A percentile compares a stretch with the other conserved stretches of the same genome.
These are phyloP conservation scores for Amanita rubescens DNA, from an alignment of 768 basidiomycete genomes.

Conservation along the genomic window DNA sequence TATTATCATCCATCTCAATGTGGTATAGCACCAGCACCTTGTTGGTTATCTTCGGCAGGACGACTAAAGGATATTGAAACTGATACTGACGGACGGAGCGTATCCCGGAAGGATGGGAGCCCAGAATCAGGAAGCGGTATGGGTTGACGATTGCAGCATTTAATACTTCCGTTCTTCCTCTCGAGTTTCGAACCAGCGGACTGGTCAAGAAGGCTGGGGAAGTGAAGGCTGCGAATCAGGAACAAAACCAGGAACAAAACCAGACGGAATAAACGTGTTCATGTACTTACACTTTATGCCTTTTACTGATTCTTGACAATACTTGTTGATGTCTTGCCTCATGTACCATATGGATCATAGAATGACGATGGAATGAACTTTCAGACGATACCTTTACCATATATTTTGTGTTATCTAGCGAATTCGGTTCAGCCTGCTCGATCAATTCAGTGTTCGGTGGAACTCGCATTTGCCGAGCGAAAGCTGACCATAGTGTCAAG, in stretches of 20 bases:
- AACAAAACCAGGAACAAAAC: too few relatives aligned
- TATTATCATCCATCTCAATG: background rate
- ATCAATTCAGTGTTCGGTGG: too few relatives aligned
- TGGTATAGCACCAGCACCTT: conserved; percentile 51
- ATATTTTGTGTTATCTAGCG: too few relatives aligned
- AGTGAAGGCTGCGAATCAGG: background rate
- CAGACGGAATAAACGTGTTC: background rate
- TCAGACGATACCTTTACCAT: too few relatives aligned
- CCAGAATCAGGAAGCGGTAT: conserved; percentile 40
- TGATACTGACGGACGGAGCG: conserved; percentile 63
- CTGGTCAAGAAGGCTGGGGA: conserved; percentile 21
- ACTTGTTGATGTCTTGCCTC: background rate
- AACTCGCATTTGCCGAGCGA: too few relatives aligned
- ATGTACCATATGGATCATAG: too few relatives aligned
- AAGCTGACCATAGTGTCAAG: too few relatives aligned
- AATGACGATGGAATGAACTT: too few relatives aligned
- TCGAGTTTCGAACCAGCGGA: conserved; percentile 34
- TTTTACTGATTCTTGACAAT: too few relatives aligned
- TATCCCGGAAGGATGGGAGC: conserved; percentile 65
- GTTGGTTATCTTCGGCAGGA: conserved; percentile 61
- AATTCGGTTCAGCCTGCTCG: too few relatives aligned
- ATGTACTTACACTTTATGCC: background rate
- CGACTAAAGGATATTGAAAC: conserved; percentile 43
- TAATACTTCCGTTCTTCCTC: conserved; percentile 38
- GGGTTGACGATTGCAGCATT: conserved; percentile 56